phyloP scores from a whole-genome alignment of 345 rosid genomes.

The Durio zibethinus region DNA sequence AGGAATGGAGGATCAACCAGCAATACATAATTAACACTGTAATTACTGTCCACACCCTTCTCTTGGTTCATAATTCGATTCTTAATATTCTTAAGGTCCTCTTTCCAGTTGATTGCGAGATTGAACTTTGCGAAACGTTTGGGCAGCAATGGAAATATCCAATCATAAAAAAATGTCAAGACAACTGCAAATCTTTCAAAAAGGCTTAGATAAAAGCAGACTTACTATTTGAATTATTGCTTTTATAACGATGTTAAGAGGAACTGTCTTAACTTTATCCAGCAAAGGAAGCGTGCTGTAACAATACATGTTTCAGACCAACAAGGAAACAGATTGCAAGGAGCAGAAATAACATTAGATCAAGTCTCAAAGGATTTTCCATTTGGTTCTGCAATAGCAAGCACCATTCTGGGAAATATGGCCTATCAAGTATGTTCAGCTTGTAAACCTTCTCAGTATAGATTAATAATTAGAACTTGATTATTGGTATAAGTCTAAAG shows the following conservation, averaged over 20 bases:
- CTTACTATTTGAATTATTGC: neutral
- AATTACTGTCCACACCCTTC: conserved; percentile 12
- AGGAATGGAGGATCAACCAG: conserved; percentile 71
- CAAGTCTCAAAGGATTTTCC: conserved; percentile 82
- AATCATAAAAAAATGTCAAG: too few relatives aligned
- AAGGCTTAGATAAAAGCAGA: neutral
- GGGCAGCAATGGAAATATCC: too few relatives aligned
- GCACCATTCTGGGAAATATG: conserved; percentile 59
- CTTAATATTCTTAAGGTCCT: neutral
- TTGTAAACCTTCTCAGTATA: neutral
- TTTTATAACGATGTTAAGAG: neutral
- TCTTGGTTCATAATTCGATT: neutral
- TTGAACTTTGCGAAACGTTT: too few relatives aligned
- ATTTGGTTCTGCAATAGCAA: conserved; percentile 76
- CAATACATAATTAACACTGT: conserved; percentile 51
- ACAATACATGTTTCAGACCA: conserved; percentile 59
- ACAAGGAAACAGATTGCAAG: conserved; percentile 53
- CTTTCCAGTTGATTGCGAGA: too few relatives aligned
- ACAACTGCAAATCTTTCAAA: neutral
- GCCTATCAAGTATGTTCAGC: conserved; percentile 60
- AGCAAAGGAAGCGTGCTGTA: conserved; percentile 74
- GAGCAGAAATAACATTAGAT: conserved; percentile 40
- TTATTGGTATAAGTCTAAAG: neutral
- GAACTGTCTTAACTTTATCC: conserved; percentile 3
- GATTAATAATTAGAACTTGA: too few relatives aligned